These are phyloP conservation scores for Candida insectalens DNA, from an alignment of 805 yeast species.

Conservation along the genomic window DNA sequence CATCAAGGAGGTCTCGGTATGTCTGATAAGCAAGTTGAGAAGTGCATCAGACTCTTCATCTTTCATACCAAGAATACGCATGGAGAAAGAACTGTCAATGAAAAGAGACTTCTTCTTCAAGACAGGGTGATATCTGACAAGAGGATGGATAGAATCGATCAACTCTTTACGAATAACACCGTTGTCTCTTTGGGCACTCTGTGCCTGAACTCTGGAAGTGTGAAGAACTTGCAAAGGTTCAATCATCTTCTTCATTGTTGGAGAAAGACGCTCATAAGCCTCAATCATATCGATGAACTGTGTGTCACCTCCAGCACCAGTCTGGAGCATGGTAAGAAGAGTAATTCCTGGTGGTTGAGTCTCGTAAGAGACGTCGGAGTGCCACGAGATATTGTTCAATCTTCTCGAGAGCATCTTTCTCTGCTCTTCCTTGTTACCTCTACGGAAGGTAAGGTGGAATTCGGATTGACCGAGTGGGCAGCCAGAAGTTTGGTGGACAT, in stretches of 20 bases:
- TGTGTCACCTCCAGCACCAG: slow-evolving; percentile 65
- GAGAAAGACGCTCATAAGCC: slow-evolving; percentile 65
- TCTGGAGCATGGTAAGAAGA: slow-evolving; percentile 50
- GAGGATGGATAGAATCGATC: slow-evolving; percentile 56
- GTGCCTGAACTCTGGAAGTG: slow-evolving; percentile 64
- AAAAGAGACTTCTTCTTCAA: slow-evolving; percentile 50
- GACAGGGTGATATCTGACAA: slow-evolving; percentile 67
- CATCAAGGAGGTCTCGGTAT: slow-evolving; percentile 44
- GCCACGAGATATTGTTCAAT: slow-evolving; percentile 43
- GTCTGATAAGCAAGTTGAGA: slow-evolving; percentile 45
- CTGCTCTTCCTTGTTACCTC: slow-evolving; percentile 30
- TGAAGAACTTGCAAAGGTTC: slow-evolving; percentile 59
- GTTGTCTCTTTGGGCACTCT: slow-evolving; percentile 41
- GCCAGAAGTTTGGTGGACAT: slow-evolving; percentile 68
- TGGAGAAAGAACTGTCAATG: slow-evolving; percentile 52
- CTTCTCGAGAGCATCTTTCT: slow-evolving; percentile 26
- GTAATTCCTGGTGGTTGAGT: slow-evolving; percentile 67
- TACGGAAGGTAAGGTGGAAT: slow-evolving; percentile 51
- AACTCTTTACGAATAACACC: slow-evolving; percentile 58
- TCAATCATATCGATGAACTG: slow-evolving; percentile 62
- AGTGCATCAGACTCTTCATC: slow-evolving; percentile 59
- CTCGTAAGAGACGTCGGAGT: slow-evolving; percentile 68
- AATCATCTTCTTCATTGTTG: slow-evolving; percentile 47
- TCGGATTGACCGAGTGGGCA: slow-evolving; percentile 52
- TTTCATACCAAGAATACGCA: slow-evolving; percentile 63